Conservation (phyloP, 257 asterid genomes). For the Solanum etuberosum region DNA sequence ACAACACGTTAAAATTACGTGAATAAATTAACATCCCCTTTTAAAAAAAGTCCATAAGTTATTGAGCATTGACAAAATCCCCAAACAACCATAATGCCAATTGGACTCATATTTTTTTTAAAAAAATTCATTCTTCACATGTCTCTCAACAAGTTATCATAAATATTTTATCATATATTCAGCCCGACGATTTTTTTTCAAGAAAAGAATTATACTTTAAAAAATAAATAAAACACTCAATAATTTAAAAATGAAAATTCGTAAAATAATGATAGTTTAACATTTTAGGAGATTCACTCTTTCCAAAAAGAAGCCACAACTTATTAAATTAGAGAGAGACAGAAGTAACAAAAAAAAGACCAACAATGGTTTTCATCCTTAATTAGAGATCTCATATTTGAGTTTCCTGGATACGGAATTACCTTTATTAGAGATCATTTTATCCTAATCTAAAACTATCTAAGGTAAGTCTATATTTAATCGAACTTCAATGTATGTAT, state of each 20-base stretch:
- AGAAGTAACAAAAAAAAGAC: neutral
- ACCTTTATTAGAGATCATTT: accelerated
- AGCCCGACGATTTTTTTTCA: neutral
- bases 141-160: neutral
- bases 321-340: neutral
- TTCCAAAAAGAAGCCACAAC: neutral
- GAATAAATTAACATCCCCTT: too few relatives aligned
- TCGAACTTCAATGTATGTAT: accelerated
- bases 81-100: neutral
- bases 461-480: too few relatives aligned
- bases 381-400: too few relatives aligned
- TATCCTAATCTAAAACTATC: too few relatives aligned
- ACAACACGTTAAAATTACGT: neutral
- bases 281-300: neutral
- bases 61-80: neutral
- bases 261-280: neutral
- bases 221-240: neutral
- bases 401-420: accelerated
- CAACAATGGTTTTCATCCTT: too few relatives aligned
- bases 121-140: neutral
- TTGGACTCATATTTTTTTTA: neutral
- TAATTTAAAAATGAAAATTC: neutral
- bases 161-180: neutral
- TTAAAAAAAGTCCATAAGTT: accelerated
- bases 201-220: neutral